Base-by-base conservation (phyloP, 495 filamentous ascomycete species). In the Neurospora sp. region DNA sequence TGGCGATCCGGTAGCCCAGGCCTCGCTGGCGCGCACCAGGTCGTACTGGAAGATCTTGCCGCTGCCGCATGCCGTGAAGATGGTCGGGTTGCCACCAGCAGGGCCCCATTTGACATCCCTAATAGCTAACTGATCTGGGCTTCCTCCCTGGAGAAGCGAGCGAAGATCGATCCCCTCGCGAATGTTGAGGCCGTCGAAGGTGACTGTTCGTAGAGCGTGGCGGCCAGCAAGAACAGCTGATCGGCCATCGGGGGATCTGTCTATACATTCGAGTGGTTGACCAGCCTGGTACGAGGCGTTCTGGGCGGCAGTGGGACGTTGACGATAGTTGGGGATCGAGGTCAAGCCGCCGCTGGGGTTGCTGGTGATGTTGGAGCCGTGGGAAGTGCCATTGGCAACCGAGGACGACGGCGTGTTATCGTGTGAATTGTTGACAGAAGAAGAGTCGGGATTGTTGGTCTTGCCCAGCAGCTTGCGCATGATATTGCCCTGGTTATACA, bases 1-100 rank as follows among this genome's bases (percentile, higher is more conserved):
- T 39, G 89, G 90, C 61, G 89, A 69, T 3, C 84, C 84, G 8
- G 71, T 74, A 8, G 70, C 73, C 1, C 73, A 69, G 35, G 35
- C 74, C 39, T 76, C 70, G 1, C 80, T 79, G 8, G 82, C 83
- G 70, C 89, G 88, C 74, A 90, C 89, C 72, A 97, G 82, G 84
- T 97, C 93, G 79, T 96, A 97, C 75, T 94, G 84, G 70, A 94
- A 90, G 75, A 97, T 92, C 79, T 92, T 93, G 72, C 94, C 94
- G 82, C 91, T 94, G 70, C 90, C 90, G 71, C 91, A 93, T 37
- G 94, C 94, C 1, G 94, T 96, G 70, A 93, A 92, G 73, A 96
- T 91, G 75, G 88, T 90, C 10, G 79, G 78, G 68, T 76, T 81
- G 70, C 78, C 80, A 35, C 78, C 76, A 22, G 78, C 76, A 48